Percentiles rank a stretch among this genome's conserved stretches.
phyloP scores from a whole-genome alignment of 805 yeast species.

The Yamadazyma endophytica region DNA sequence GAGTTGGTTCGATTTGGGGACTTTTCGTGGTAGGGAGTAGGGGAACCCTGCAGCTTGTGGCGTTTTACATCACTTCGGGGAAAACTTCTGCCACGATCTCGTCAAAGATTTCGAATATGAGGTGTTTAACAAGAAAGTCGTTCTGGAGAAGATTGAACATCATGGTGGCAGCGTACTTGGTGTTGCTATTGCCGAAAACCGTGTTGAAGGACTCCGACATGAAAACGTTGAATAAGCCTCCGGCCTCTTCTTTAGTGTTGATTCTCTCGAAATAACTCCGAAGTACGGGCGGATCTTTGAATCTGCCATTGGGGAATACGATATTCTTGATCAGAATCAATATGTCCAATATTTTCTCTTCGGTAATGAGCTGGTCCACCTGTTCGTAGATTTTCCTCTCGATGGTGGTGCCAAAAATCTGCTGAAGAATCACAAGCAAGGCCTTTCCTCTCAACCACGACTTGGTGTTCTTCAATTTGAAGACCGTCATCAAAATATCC shows the following conservation, averaged over 20 bases:
- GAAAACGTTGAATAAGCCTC: conserved; percentile 49
- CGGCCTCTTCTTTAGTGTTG: conserved; percentile 56
- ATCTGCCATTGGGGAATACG: conserved; percentile 45
- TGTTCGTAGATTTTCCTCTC: conserved; percentile 60
- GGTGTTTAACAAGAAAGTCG: conserved; percentile 61
- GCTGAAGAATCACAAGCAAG: conserved; percentile 74
- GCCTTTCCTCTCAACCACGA: conserved; percentile 88
- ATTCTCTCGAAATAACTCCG: conserved; percentile 51
- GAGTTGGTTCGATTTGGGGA: too few species aligned
- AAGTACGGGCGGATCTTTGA: conserved; percentile 41
- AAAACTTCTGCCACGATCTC: conserved; percentile 47
- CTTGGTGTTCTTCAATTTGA: conserved; percentile 59
- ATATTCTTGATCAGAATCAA: conserved; percentile 18
- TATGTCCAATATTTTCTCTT: conserved; percentile 41
- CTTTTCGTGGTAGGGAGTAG: too few species aligned
- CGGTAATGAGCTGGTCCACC: conserved; percentile 33
- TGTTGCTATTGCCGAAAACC: conserved; percentile 66
- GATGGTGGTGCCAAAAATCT: conserved; percentile 80
- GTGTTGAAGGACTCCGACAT: conserved; percentile 64
- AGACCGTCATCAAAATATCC: conserved; percentile 66
- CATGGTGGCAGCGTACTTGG: conserved; percentile 57
- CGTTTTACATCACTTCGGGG: conserved; percentile 16
- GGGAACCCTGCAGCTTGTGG: too few species aligned
- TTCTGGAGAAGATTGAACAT: conserved; percentile 71
- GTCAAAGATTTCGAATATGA: conserved; percentile 59